Evolutionary conservation across 768 basidiomycete species (phyloP).

Genomic region (Holtermannia corniformis): DNA sequence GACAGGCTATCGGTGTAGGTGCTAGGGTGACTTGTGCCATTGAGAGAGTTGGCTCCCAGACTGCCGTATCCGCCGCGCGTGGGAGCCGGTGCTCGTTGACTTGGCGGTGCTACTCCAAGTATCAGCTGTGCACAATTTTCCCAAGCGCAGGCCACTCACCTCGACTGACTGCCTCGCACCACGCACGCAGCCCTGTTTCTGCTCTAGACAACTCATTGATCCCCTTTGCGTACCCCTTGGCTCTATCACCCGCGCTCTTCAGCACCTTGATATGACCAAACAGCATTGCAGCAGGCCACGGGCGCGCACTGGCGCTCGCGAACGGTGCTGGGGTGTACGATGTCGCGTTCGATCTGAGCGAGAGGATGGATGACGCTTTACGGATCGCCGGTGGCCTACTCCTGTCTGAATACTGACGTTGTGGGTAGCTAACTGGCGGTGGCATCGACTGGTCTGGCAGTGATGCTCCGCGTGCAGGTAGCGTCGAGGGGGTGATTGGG

Average conservation of each 20-base stretch:
- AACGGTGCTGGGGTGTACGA: constrained; percentile 1
- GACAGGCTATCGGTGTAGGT: constrained; percentile 8
- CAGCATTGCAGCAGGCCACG: constrained; percentile 40
- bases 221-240: constrained; percentile 33
- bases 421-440: neutral
- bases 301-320: constrained; percentile 4
- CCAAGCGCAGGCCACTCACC: constrained; percentile 20
- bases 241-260: constrained; percentile 33
- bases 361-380: neutral
- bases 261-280: constrained; percentile 31
- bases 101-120: neutral
- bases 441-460: constrained; percentile 1
- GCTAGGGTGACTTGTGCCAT: neutral
- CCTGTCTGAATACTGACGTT: neutral
- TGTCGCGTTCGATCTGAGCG: constrained; percentile 3
- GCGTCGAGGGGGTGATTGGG: constrained; percentile 12
- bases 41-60: neutral
- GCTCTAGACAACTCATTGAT: constrained; percentile 32
- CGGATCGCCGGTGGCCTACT: neutral
- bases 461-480: constrained; percentile 9
- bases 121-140: neutral
- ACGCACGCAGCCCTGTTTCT: constrained; percentile 32
- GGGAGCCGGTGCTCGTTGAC: constrained; percentile 5
- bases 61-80: neutral
- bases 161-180: constrained; percentile 20